Evolutionary conservation across 768 basidiomycete genomes (phyloP).

Genomic region (Candolleomyces efflorescens): DNA sequence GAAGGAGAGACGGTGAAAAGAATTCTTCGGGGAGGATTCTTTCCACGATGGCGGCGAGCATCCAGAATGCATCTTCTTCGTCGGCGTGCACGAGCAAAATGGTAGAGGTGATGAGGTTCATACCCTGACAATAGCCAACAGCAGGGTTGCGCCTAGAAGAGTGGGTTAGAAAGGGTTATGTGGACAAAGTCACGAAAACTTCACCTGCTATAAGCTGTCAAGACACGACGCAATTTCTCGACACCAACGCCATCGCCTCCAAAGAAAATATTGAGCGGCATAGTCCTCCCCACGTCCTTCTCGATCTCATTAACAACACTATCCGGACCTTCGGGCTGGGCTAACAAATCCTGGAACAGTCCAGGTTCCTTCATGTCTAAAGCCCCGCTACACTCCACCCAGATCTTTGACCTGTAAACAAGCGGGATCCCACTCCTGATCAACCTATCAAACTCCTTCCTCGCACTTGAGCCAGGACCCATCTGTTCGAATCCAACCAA

Average conservation of each 20-base stretch:
- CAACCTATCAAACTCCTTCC: constrained; percentile 73
- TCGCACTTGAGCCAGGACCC: constrained; percentile 65
- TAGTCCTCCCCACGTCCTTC: constrained; percentile 89
- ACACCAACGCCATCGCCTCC: constrained; percentile 96
- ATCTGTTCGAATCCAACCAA: constrained; percentile 90
- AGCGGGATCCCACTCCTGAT: constrained; percentile 88
- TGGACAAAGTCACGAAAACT: constrained; percentile 19
- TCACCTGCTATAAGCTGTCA: constrained; percentile 90
- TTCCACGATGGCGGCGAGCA: constrained; percentile 84
- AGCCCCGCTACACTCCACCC: constrained; percentile 92
- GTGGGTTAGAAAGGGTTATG: not conserved
- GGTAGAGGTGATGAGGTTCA: constrained; percentile 95
- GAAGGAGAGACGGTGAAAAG: constrained; percentile 88
- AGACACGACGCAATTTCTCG: constrained; percentile 82
- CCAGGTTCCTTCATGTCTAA: constrained; percentile 92
- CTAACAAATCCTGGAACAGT: constrained; percentile 80
- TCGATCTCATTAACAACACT: constrained; percentile 79
- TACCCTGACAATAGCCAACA: constrained; percentile 94
- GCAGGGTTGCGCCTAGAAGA: constrained; percentile 73
- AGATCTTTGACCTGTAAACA: constrained; percentile 80
- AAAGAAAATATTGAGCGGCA: constrained; percentile 96
- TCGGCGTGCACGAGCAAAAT: constrained; percentile 88
- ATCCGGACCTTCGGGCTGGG: constrained; percentile 38
- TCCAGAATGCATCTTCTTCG: constrained; percentile 98
- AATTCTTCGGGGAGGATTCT: constrained; percentile 87